A percentile compares a stretch with the other conserved stretches of the same genome.
Evolutionary conservation across 2,329 filamentous ascomycete species (phyloP).

Genomic region (Penicillium sp.): DNA sequence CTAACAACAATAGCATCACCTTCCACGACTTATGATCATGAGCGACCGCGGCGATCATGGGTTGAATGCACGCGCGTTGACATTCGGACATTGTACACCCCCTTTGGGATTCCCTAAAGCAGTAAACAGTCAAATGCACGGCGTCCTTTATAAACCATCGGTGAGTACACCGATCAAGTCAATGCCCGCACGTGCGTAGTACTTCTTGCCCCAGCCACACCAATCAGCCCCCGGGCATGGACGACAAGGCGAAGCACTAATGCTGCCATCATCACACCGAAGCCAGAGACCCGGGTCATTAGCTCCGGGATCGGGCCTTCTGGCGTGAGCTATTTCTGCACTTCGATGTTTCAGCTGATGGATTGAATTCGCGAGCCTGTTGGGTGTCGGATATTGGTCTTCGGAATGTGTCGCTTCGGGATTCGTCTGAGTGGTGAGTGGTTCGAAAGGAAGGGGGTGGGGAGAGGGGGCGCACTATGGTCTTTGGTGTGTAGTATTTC

Average conservation of each 20-base stretch:
- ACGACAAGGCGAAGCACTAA: conserved; percentile 6
- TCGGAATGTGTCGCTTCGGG: background rate
- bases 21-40: background rate
- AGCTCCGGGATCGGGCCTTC: conserved; percentile 11
- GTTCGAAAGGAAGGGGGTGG: background rate
- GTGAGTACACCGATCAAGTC: conserved; percentile 2
- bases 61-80: background rate
- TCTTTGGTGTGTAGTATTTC: background rate
- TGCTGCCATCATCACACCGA: conserved; percentile 14
- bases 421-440: background rate
- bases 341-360: conserved; percentile 3
- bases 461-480: background rate
- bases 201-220: background rate
- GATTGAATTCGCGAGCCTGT: background rate
- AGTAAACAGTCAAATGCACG: background rate
- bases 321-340: conserved; percentile 5
- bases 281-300: conserved; percentile 10
- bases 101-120: background rate
- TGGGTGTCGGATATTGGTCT: background rate
- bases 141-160: conserved; percentile 2
- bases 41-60: conserved; percentile 2
- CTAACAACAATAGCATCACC: background rate
- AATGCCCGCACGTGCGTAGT: background rate
- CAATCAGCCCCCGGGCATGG: conserved; percentile 8
- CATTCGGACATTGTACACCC: background rate